These are phyloP conservation scores for Plasmodium malariae DNA, from an alignment of 169 alveolate species.

Conservation along the genomic window DNA sequence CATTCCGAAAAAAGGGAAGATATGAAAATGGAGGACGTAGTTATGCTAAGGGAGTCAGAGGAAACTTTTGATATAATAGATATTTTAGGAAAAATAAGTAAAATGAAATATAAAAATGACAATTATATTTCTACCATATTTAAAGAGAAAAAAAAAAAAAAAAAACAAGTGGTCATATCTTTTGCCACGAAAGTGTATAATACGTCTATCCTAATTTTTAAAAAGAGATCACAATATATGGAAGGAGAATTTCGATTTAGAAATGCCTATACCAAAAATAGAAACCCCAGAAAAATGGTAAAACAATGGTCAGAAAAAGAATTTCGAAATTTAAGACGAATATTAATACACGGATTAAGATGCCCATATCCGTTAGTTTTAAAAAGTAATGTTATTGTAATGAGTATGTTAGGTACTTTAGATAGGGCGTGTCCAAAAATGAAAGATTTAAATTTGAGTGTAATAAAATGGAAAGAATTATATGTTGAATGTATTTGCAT, in stretches of 20 bases:
- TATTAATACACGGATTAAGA: slow-evolving; percentile 91
- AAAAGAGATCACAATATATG: slow-evolving; percentile 98
- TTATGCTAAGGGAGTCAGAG: background rate
- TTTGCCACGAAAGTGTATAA: slow-evolving; percentile 98
- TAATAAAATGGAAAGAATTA: slow-evolving; percentile 84
- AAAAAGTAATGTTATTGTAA: slow-evolving; percentile 96
- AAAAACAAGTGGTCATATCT: slow-evolving; percentile 80
- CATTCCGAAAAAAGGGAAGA: background rate
- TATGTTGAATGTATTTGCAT: slow-evolving; percentile 91
- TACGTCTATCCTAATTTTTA: slow-evolving; percentile 98
- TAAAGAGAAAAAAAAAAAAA: slow-evolving; percentile 21
- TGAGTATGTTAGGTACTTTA: slow-evolving; percentile 93
- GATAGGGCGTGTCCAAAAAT: slow-evolving; percentile 82
- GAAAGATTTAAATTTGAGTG: slow-evolving; percentile 76
- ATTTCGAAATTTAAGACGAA: slow-evolving; percentile 95
- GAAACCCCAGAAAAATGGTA: slow-evolving; percentile 99
- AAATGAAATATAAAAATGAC: too few relatives aligned
- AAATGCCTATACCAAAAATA: slow-evolving; percentile 93
- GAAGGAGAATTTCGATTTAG: slow-evolving; percentile 99
- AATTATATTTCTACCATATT: slow-evolving; percentile 75
- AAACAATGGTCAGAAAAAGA: slow-evolving; percentile 99
- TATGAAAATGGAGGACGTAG: background rate
- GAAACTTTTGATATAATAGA: slow-evolving; percentile 60
- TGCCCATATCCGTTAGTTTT: slow-evolving; percentile 96
- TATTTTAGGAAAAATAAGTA: slow-evolving; percentile 10